These are phyloP conservation scores for Leccinum longicurvipes DNA, from an alignment of 768 basidiomycete species.

Conservation along the genomic window DNA sequence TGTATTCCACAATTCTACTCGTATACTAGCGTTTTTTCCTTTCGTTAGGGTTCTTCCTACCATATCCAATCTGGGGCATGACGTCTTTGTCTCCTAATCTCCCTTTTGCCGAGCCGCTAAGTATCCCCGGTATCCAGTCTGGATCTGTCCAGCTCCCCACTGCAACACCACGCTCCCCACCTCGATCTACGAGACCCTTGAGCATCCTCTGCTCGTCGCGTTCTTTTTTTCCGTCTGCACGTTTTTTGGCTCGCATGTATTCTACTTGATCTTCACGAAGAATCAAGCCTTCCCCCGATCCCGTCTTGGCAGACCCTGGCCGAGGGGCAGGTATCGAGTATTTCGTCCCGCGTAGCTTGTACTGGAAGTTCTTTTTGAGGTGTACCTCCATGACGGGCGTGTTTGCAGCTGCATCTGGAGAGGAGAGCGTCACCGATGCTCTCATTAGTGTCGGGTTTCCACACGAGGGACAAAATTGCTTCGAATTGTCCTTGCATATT, in stretches of 20 bases:
- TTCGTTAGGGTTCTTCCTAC: constrained; percentile 89
- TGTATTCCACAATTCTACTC: constrained; percentile 15
- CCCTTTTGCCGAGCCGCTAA: constrained; percentile 71
- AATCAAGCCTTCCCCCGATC: constrained; percentile 78
- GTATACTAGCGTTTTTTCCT: constrained; percentile 45
- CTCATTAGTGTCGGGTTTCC: constrained; percentile 90
- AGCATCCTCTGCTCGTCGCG: constrained; percentile 71
- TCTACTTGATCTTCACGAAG: constrained; percentile 91
- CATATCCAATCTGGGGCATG: constrained; percentile 84
- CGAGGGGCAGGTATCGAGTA: constrained; percentile 92
- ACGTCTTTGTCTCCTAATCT: constrained; percentile 52
- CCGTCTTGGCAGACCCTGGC: constrained; percentile 81
- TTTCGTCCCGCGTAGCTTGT: constrained; percentile 84
- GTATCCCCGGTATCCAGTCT: constrained; percentile 86
- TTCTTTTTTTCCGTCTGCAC: constrained; percentile 65
- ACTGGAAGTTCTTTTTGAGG: constrained; percentile 95
- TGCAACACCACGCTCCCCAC: constrained; percentile 47
- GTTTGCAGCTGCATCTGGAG: constrained; percentile 56
- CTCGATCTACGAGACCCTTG: constrained; percentile 55
- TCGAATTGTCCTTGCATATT: constrained; percentile 91
- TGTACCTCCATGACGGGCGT: constrained; percentile 80
- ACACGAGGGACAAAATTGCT: constrained; percentile 97
- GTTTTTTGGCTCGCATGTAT: constrained; percentile 80
- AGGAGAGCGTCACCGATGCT: constrained; percentile 82
- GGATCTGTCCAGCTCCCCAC: constrained; percentile 92